Percentiles rank a stretch among this genome's conserved stretches.
Conservation (phyloP, 2,329 filamentous ascomycete species). For the Trichoderma semiorbis region DNA sequence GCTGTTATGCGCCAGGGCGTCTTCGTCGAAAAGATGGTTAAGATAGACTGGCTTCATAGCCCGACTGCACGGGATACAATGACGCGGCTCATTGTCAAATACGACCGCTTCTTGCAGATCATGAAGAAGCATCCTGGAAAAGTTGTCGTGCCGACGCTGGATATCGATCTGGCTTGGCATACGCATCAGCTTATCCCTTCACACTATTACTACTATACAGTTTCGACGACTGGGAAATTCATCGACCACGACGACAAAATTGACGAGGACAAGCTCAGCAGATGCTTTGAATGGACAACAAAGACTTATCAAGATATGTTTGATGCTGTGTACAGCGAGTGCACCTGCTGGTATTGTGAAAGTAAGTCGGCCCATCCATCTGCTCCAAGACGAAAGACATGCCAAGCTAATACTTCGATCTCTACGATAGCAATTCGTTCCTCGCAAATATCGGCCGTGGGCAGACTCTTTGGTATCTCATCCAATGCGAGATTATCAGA, state of each 20-base stretch:
- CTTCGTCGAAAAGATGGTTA: constrained; percentile 70
- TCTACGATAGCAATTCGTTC: constrained; percentile 4
- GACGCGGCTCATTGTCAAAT: constrained; percentile 61
- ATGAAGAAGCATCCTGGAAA: constrained; percentile 46
- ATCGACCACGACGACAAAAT: constrained; percentile 86
- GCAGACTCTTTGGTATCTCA: constrained; percentile 25
- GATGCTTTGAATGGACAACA: constrained; percentile 69
- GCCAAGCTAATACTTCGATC: background rate
- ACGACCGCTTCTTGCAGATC: constrained; percentile 59
- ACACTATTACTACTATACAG: constrained; percentile 59
- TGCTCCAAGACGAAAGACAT: constrained; percentile 38
- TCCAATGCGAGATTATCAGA: constrained; percentile 31
- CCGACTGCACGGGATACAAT: constrained; percentile 63
- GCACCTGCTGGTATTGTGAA: constrained; percentile 84
- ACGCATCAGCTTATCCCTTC: constrained; percentile 70
- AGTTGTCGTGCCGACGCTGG: constrained; percentile 65
- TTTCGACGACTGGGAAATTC: constrained; percentile 49
- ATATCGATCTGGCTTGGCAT: constrained; percentile 76
- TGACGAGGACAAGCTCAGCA: constrained; percentile 60
- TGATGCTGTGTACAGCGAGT: constrained; percentile 67
- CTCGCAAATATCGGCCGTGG: constrained; percentile 16
- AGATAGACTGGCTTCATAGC: constrained; percentile 75
- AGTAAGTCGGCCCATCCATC: constrained; percentile 39
- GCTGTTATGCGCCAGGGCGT: constrained; percentile 64
- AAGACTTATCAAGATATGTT: constrained; percentile 65